A percentile compares a stretch with the other conserved stretches of the same genome.
Conservation (phyloP, 176 grass and related monocot genomes). For the Hsuehochloa calcarea region DNA sequence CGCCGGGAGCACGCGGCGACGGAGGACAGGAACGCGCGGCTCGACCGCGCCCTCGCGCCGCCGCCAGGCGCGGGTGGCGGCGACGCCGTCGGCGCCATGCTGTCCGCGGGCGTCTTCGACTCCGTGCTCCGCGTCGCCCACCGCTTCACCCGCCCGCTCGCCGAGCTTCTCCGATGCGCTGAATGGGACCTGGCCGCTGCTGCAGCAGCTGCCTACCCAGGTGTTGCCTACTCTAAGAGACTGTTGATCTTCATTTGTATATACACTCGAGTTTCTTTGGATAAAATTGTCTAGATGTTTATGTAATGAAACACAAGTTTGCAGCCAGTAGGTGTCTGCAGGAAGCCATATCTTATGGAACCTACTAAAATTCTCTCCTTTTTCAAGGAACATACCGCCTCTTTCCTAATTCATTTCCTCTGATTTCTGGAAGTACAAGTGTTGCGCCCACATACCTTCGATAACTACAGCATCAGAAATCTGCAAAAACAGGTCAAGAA, state of each 20-base stretch:
- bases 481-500: conserved; percentile 42
- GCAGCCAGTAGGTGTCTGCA: background rate
- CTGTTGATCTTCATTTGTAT: background rate
- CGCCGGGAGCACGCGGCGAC: conserved; percentile 40
- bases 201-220: conserved; percentile 63
- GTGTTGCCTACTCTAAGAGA: conserved; percentile 61
- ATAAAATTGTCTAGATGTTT: background rate
- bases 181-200: conserved; percentile 69
- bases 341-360: background rate
- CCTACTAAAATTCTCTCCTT: background rate
- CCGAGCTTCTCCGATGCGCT: conserved; percentile 54
- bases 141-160: conserved; percentile 68
- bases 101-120: conserved; percentile 84
- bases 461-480: conserved; percentile 87
- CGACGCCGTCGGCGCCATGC: conserved; percentile 70
- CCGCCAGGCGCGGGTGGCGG: conserved; percentile 40
- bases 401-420: conserved; percentile 80
- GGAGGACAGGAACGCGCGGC: conserved; percentile 46
- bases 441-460: conserved; percentile 74
- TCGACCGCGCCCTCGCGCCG: conserved; percentile 77
- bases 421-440: conserved; percentile 85
- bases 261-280: background rate
- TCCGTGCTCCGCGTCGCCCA: conserved; percentile 84
- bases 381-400: conserved; percentile 49
- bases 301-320: conserved; percentile 12